A percentile compares a stretch with the other conserved stretches of the same genome.
phyloP scores from a whole-genome alignment of 164 flowering plant species.

The Berberis thunbergii region DNA sequence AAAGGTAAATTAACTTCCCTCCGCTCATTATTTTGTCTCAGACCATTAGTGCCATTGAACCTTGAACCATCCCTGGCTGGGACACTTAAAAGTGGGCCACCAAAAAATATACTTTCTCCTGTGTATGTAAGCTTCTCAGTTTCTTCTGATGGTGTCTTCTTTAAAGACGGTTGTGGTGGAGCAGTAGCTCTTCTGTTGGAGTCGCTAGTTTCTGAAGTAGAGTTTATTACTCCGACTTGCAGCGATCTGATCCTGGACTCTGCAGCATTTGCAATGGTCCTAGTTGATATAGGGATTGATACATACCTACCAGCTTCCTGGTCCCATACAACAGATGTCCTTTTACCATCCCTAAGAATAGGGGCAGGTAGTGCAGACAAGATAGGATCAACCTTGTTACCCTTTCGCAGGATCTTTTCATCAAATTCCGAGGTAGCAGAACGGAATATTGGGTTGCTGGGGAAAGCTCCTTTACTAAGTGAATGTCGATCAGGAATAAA shows the following conservation, averaged over 20 bases:
- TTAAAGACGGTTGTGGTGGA: constrained; percentile 25
- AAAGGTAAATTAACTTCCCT: constrained; percentile 20
- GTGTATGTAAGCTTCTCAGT: constrained; percentile 62
- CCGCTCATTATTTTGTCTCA: constrained; percentile 43
- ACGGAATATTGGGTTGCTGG: constrained; percentile 24
- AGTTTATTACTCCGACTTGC: constrained; percentile 22
- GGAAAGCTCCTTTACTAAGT: constrained; percentile 20
- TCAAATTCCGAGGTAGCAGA: constrained; percentile 34
- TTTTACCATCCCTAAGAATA: constrained; percentile 60
- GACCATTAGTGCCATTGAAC: constrained; percentile 26
- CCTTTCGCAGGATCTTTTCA: constrained; percentile 40
- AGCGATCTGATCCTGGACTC: constrained; percentile 36
- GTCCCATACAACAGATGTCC: constrained; percentile 91
- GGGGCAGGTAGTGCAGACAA: constrained; percentile 40
- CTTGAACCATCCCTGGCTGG: constrained; percentile 34
- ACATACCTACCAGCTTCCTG: constrained; percentile 93
- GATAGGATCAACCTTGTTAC: constrained; percentile 36
- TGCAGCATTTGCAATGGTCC: constrained; percentile 24
- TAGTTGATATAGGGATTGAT: constrained; percentile 53
- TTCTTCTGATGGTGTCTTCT: constrained; percentile 29
- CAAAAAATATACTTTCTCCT: constrained; percentile 86
- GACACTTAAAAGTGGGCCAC: constrained; percentile 70
- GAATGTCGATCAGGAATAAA: constrained; percentile 28
- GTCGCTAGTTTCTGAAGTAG: constrained; percentile 24
- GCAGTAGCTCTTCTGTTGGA: constrained; percentile 24